Evolutionary conservation across 257 asterid species (phyloP).

Genomic region (Prunella vulgaris): DNA sequence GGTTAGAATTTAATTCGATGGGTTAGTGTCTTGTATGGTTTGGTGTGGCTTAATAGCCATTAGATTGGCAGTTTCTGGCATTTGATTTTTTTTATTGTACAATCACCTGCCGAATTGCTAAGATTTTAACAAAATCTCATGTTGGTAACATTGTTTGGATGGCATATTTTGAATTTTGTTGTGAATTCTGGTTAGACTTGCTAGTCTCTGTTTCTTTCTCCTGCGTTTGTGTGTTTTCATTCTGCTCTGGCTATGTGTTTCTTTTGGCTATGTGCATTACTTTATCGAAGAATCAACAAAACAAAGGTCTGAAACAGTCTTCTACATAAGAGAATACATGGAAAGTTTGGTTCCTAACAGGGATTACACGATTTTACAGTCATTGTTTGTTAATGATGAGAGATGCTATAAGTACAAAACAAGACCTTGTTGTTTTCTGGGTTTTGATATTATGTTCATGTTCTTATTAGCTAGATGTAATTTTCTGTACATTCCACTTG

Average conservation of each 20-base stretch:
- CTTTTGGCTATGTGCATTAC: not conserved
- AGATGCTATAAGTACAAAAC: not conserved
- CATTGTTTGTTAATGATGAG: not conserved
- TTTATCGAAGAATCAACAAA: not conserved
- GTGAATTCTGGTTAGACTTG: not conserved
- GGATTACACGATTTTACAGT: not conserved
- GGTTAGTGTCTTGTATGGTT: not conserved
- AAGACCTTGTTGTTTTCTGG: not conserved
- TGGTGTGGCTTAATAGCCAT: not conserved
- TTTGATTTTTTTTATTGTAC: not conserved
- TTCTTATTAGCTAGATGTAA: not conserved
- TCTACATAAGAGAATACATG: not conserved
- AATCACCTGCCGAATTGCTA: not conserved
- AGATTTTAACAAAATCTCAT: not conserved
- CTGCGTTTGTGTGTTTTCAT: not conserved
- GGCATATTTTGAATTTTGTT: not conserved
- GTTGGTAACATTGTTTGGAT: not conserved
- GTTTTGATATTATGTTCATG: not conserved
- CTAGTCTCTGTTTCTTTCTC: not conserved
- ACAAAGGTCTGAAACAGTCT: not conserved
- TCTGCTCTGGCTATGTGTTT: not conserved
- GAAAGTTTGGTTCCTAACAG: not conserved
- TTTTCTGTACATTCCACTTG: not conserved
- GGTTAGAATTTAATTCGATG: not conserved
- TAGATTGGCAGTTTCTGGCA: not conserved